These are phyloP conservation scores for Camellia sinensis DNA, from an alignment of 148 eudicot genomes.

Conservation along the genomic window DNA sequence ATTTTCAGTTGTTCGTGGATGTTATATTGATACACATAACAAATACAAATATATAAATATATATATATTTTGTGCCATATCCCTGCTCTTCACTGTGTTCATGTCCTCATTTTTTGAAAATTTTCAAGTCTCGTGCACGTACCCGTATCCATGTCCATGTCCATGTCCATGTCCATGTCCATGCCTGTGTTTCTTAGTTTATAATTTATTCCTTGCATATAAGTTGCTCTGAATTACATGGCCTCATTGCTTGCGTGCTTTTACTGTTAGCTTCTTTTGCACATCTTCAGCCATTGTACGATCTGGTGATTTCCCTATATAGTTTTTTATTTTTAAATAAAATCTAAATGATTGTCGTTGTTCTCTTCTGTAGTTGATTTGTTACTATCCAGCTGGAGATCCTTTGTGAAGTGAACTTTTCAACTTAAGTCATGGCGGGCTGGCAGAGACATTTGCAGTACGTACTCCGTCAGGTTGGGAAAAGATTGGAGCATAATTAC, in stretches of 20 bases:
- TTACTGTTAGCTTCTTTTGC: background rate
- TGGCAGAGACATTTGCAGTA: constrained; percentile 65
- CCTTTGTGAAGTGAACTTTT: constrained; percentile 8
- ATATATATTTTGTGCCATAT: no score
- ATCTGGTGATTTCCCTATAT: background rate
- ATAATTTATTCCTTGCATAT: background rate
- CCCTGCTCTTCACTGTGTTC: no score
- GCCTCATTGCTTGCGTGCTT: background rate
- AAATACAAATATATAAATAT: no score
- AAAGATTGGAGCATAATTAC: constrained; percentile 42
- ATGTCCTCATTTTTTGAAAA: no score
- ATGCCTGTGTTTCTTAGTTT: no score
- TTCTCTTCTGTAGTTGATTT: constrained; percentile 12
- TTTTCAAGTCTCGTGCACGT: no score
- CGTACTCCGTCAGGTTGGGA: constrained; percentile 45
- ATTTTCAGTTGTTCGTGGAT: no score
- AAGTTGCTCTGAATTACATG: background rate
- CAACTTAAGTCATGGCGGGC: constrained; percentile 43
- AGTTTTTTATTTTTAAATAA: no score
- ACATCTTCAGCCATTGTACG: background rate
- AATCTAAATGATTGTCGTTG: background rate
- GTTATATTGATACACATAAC: no score
- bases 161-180: no score
- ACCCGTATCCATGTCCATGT: no score
- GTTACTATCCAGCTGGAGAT: background rate